Conservation (phyloP, 1,284 basidiomycete genomes). For the Chalciporus sp. region DNA sequence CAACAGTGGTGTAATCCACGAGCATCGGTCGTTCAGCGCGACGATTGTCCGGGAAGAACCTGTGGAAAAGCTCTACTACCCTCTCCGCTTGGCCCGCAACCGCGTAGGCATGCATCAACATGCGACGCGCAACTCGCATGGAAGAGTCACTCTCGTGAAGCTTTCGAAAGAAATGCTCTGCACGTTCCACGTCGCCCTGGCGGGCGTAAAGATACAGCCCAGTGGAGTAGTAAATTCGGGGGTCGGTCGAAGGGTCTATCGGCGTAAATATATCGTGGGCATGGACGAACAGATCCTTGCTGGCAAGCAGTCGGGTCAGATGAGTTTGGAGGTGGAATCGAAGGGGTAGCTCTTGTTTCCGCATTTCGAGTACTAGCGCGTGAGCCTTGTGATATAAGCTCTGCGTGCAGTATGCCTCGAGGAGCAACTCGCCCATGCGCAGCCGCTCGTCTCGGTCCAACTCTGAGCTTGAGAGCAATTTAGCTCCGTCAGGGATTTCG, state of each 20-base stretch:
- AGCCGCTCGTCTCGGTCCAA: constrained; percentile 32
- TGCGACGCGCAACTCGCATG: constrained; percentile 38
- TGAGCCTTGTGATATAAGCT: constrained; percentile 42
- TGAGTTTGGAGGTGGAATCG: constrained; percentile 33
- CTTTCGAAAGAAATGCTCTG: constrained; percentile 46
- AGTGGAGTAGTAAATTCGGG: constrained; percentile 39
- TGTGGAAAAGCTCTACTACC: constrained; percentile 54
- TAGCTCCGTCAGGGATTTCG: constrained; percentile 35
- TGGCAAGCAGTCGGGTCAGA: constrained; percentile 50
- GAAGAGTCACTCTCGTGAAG: constrained; percentile 37
- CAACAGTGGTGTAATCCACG: constrained; percentile 57
- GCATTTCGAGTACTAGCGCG: constrained; percentile 47
- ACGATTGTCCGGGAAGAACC: constrained; percentile 49
- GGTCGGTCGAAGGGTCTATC: constrained; percentile 25
- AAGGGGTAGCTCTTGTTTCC: constrained; percentile 37
- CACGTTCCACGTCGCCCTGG: constrained; percentile 48
- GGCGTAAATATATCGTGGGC: constrained; percentile 48
- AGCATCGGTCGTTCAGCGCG: constrained; percentile 42
- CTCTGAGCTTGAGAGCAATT: constrained; percentile 33
- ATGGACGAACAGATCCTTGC: constrained; percentile 38
- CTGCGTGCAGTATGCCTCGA: constrained; percentile 39
- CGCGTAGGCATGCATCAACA: constrained; percentile 59
- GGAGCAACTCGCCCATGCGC: constrained; percentile 43
- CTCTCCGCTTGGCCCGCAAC: constrained; percentile 43
- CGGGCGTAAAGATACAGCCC: constrained; percentile 56